Conservation (phyloP, 495 filamentous ascomycete species). For the Stereocaulon alpinum region DNA sequence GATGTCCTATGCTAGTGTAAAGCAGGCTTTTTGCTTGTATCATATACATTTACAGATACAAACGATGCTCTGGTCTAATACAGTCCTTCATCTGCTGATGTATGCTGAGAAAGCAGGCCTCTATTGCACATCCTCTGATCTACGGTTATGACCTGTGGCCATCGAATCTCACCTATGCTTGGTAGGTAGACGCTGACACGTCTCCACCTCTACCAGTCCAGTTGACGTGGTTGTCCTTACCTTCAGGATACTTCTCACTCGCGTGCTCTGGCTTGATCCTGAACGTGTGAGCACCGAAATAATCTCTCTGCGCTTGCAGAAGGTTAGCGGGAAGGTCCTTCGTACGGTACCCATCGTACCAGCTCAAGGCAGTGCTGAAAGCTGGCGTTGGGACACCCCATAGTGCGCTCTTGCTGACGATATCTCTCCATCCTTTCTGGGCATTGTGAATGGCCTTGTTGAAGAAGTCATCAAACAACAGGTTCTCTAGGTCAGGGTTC, state of each 20-base stretch:
- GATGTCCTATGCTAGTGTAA: neutral
- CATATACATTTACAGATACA: slow-evolving; percentile 8
- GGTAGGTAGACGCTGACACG: slow-evolving; percentile 92
- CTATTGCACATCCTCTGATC: neutral
- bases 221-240: slow-evolving; percentile 95
- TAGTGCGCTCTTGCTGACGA: slow-evolving; percentile 80
- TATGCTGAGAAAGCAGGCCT: slow-evolving; percentile 4
- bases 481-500: slow-evolving; percentile 92
- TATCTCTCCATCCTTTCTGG: slow-evolving; percentile 90
- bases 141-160: neutral
- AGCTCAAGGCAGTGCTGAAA: slow-evolving; percentile 90
- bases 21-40: neutral
- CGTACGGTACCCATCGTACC: slow-evolving; percentile 97
- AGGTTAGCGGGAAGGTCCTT: slow-evolving; percentile 94
- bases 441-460: slow-evolving; percentile 96
- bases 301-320: slow-evolving; percentile 96
- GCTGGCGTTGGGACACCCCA: slow-evolving; percentile 92
- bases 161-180: slow-evolving; percentile 53
- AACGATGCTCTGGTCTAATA: neutral
- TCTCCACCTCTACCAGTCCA: slow-evolving; percentile 98
- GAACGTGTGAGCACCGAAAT: slow-evolving; percentile 99
- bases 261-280: slow-evolving; percentile 86
- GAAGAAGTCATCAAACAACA: slow-evolving; percentile 98
- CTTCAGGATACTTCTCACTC: slow-evolving; percentile 71
- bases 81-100: neutral